Base-by-base conservation (phyloP, 139 green algal species). In the Coelastrella sp. region DNA sequence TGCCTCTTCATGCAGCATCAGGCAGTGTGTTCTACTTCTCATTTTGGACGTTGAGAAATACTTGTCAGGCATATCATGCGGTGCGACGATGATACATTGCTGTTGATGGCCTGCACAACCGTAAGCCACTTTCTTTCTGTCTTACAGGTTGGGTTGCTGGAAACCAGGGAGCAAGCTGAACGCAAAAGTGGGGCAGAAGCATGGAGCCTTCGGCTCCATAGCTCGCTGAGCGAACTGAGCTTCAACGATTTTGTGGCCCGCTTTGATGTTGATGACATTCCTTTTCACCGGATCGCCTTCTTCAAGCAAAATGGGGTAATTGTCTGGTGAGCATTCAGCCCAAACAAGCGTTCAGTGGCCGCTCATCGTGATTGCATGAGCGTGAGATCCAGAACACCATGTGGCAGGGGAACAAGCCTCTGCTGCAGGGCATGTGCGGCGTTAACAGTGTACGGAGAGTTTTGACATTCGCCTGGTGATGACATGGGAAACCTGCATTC, bases 261-360 rank as follows among this genome's bases (percentile, higher is more conserved):
- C n/a, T 95, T 91, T 56, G 59, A 22, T 11, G 84, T 27, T 25
- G 83, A 84, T 10, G 84, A 87, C 11, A 78, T 94, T 25, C 93
- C 93, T 4, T 95, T 93, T 85, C 93, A 95, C 72, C 68, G 92
- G 0, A 94, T 95, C 6, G 89, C 84, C 0, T 94, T 91, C 84
- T 94, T 93, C 85, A 91, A 91, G 22, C 68, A 92, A 27, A 75
- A 80, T 10, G 72, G 81, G 6, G 84, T 56, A 0, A n/a, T 93
- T 6, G 92, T 94, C n/a, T 95, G 93, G 93, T 93, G 85, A 25
- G 92, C 9, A n/a, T 10, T 20, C 8, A 14, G 8, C n/a, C 9
- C 35, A 49, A 49, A 49, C 35, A 49, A 5, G 35, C 35, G 3
- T 49, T 49, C 35, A 49, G 35, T 3, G 35, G 35, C 35, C 35